Percentiles rank a stretch among this genome's conserved stretches.
phyloP scores from a whole-genome alignment of 352 stramenopile genomes.

The Pythium aristosporum region DNA sequence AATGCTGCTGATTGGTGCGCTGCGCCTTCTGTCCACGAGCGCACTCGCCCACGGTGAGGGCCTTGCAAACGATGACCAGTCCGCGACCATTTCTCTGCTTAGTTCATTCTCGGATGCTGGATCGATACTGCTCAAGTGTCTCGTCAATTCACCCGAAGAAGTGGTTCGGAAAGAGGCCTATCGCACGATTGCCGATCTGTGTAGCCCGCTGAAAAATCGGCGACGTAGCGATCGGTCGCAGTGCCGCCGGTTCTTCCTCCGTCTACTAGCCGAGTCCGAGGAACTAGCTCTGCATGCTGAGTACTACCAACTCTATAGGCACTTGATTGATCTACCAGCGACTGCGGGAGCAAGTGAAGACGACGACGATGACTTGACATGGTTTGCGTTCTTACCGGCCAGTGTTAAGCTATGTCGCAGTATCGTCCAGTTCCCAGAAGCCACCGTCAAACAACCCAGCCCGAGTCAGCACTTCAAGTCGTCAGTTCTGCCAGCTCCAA shows the following conservation, averaged over 20 bases:
- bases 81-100: slow-evolving; percentile 7
- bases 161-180: slow-evolving; percentile 17
- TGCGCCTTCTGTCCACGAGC: slow-evolving; percentile 20
- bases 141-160: slow-evolving; percentile 13
- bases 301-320: slow-evolving; percentile 25
- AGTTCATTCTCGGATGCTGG: slow-evolving; percentile 12
- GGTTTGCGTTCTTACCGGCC: slow-evolving; percentile 25
- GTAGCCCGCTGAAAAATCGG: slow-evolving; percentile 38
- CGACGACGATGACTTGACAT: slow-evolving; percentile 13
- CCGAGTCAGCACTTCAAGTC: slow-evolving; percentile 5
- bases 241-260: slow-evolving; percentile 23
- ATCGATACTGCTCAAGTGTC: slow-evolving; percentile 18
- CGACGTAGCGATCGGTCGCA: slow-evolving; percentile 41
- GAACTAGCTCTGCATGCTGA: slow-evolving; percentile 11
- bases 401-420: slow-evolving; percentile 18
- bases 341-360: not conserved
- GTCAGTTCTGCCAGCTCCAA: not conserved
- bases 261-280: slow-evolving; percentile 18
- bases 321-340: slow-evolving; percentile 9
- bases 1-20: slow-evolving; percentile 26
- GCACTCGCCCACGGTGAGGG: not conserved
- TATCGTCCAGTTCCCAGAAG: slow-evolving; percentile 22
- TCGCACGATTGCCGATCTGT: slow-evolving; percentile 19
- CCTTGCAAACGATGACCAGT: not conserved
- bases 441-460: not conserved